Evolutionary conservation across 495 filamentous ascomycete species (phyloP).

Genomic region (Glutinoglossum americanum): DNA sequence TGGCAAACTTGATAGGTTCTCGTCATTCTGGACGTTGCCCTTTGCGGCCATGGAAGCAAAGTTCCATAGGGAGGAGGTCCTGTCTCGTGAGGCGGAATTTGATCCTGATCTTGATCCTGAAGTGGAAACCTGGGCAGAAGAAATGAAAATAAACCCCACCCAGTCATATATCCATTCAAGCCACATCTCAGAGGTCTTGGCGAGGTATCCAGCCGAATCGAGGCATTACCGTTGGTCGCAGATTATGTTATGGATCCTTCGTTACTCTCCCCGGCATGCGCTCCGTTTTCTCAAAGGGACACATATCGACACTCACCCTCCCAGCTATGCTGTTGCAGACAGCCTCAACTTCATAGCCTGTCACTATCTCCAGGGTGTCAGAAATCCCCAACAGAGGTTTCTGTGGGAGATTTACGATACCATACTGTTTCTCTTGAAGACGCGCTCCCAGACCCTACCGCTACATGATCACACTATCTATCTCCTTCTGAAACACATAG

Average conservation of each 20-base stretch:
- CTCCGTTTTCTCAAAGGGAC: slow-evolving; percentile 29
- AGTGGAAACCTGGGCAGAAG: neutral
- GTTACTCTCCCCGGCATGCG: slow-evolving; percentile 20
- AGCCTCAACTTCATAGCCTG: slow-evolving; percentile 24
- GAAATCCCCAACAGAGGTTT: neutral
- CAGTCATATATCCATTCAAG: neutral
- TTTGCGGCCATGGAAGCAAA: neutral
- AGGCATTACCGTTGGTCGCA: slow-evolving; percentile 26
- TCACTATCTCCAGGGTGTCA: slow-evolving; percentile 9
- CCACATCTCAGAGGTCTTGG: slow-evolving; percentile 25
- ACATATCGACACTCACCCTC: slow-evolving; percentile 19
- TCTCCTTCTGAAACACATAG: slow-evolving; percentile 4
- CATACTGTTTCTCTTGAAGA: neutral
- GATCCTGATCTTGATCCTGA: neutral
- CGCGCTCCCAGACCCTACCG: neutral
- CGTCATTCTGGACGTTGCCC: neutral
- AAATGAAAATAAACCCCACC: neutral
- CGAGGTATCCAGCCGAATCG: slow-evolving; percentile 7
- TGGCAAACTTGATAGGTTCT: slow-evolving; percentile 4
- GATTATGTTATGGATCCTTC: slow-evolving; percentile 30
- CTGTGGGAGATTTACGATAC: neutral
- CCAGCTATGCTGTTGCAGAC: slow-evolving; percentile 29
- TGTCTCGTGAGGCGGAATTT: no score
- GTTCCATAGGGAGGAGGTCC: neutral
- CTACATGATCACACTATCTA: slow-evolving; percentile 2